Conservation (phyloP, 2,329 filamentous ascomycete genomes). For the Teratosphaeria nubilosa region DNA sequence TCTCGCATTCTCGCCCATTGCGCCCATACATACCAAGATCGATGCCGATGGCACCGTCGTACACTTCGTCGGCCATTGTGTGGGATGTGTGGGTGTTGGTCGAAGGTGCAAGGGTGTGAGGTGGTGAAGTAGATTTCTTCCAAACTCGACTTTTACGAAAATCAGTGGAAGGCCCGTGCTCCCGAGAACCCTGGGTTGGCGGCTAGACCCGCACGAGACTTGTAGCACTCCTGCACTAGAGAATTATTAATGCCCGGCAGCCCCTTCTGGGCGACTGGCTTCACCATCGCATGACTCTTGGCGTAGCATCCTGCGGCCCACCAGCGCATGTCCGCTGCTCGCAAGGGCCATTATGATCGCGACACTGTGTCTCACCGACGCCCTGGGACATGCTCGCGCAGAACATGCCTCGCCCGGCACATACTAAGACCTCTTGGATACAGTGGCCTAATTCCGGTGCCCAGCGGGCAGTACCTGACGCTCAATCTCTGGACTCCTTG, state of each 20-base stretch:
- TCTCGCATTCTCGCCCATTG: conserved; percentile 25
- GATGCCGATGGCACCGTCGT: conserved; percentile 99
- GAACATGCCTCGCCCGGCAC: neutral
- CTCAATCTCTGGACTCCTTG: neutral
- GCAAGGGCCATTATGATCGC: neutral
- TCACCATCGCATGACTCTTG: neutral
- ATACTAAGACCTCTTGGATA: neutral
- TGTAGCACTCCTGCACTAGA: no score
- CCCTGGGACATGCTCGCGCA: neutral
- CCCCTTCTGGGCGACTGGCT: neutral
- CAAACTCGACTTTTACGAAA: neutral
- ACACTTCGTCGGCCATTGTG: conserved; percentile 93
- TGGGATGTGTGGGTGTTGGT: conserved; percentile 1
- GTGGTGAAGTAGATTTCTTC: neutral
- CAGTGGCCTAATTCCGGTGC: neutral
- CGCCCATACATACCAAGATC: conserved; percentile 65
- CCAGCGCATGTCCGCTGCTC: neutral
- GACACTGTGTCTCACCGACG: neutral
- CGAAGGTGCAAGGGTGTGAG: neutral
- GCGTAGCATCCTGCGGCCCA: neutral
- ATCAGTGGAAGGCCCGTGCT: neutral
- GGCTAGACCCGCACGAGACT: no score
- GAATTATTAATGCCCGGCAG: neutral
- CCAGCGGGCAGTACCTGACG: neutral
- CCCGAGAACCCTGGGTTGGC: neutral